Conservation (phyloP, 495 filamentous ascomycete genomes). For the Penicillium goetzii region DNA sequence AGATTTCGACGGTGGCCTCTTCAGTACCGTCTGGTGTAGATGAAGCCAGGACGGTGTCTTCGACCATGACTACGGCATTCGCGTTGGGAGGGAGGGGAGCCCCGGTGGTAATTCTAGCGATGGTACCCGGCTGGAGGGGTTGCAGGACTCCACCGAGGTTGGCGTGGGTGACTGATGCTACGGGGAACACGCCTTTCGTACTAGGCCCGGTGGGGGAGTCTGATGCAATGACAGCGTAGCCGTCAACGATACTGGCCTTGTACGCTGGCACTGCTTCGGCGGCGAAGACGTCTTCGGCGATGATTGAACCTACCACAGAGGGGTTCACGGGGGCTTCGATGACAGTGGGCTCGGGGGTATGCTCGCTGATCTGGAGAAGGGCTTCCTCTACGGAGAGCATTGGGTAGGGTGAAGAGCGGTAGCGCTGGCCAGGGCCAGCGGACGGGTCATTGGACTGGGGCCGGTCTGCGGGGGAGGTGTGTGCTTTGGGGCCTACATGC, state of each 20-base stretch:
- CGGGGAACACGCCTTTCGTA: slow-evolving; percentile 79
- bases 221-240: slow-evolving; percentile 75
- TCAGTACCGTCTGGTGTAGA: slow-evolving; percentile 79
- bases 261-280: slow-evolving; percentile 87
- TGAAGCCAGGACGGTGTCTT: slow-evolving; percentile 78
- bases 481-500: slow-evolving; percentile 69
- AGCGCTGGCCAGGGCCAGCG: slow-evolving; percentile 74
- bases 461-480: slow-evolving; percentile 65
- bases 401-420: slow-evolving; percentile 87
- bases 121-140: slow-evolving; percentile 69
- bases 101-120: slow-evolving; percentile 91
- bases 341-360: slow-evolving; percentile 64
- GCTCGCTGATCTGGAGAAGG: slow-evolving; percentile 65
- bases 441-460: slow-evolving; percentile 79
- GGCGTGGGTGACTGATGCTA: slow-evolving; percentile 85
- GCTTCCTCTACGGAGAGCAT: slow-evolving; percentile 88
- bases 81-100: slow-evolving; percentile 88
- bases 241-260: slow-evolving; percentile 94
- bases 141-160: slow-evolving; percentile 61
- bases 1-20: slow-evolving; percentile 83
- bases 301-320: slow-evolving; percentile 69
- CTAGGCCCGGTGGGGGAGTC: slow-evolving; percentile 55
- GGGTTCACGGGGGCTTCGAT: slow-evolving; percentile 62
- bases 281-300: slow-evolving; percentile 82
- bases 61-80: slow-evolving; percentile 95